These are phyloP conservation scores for Pichia heedii DNA, from an alignment of 805 yeast genomes.

Conservation along the genomic window DNA sequence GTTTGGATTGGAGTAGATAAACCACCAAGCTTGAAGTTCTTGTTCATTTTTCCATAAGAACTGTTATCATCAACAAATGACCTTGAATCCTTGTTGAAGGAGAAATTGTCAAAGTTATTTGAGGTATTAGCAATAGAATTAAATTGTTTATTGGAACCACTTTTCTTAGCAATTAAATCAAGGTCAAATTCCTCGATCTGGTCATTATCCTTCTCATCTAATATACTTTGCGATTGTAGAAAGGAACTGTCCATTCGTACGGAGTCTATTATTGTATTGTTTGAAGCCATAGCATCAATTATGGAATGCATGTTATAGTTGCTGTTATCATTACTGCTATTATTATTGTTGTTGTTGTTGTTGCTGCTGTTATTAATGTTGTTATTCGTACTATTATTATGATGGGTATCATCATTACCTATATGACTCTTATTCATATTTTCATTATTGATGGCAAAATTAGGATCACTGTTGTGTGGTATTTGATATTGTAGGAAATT, in stretches of 20 bases:
- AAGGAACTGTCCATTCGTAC: neutral
- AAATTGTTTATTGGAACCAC: neutral
- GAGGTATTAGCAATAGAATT: neutral
- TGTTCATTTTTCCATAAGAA: constrained; percentile 19
- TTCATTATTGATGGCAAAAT: too few relatives aligned
- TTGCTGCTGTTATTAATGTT: neutral
- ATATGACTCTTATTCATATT: too few relatives aligned
- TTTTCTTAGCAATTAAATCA: neutral
- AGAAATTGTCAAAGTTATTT: neutral
- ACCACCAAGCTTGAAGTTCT: constrained; percentile 21
- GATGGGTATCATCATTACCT: neutral
- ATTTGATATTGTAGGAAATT: neutral
- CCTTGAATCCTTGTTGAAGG: neutral
- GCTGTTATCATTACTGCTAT: neutral
- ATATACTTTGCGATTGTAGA: neutral
- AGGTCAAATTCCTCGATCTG: neutral
- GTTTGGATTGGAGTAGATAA: constrained; percentile 6
- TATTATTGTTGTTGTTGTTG: neutral
- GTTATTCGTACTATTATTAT: neutral
- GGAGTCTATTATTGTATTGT: neutral
- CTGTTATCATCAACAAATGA: constrained; percentile 6
- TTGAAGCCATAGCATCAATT: neutral
- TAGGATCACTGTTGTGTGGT: neutral
- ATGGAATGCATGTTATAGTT: neutral
- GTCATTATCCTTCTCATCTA: neutral